Percentiles rank a stretch among this genome's conserved stretches.
These are phyloP conservation scores for Lentinus brumalis DNA, from an alignment of 768 basidiomycete species.

Conservation along the genomic window DNA sequence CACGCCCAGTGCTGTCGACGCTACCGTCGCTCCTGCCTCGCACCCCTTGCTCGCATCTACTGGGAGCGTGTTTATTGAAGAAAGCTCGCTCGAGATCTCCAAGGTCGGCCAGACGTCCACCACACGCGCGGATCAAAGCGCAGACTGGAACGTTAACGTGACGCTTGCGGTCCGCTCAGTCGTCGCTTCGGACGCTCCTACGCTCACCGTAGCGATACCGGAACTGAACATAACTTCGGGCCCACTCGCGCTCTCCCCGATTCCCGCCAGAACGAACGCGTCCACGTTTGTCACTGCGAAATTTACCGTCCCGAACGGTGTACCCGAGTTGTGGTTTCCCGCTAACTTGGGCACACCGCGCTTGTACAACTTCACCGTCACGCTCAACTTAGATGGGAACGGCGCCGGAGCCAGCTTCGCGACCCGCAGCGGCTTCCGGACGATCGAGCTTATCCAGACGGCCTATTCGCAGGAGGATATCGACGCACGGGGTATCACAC, in stretches of 20 bases:
- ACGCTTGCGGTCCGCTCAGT: slow-evolving; percentile 52
- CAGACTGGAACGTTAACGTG: slow-evolving; percentile 59
- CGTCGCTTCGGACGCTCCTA: slow-evolving; percentile 34
- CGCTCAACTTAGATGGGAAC: slow-evolving; percentile 33
- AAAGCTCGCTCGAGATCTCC: slow-evolving; percentile 56
- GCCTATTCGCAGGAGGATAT: slow-evolving; percentile 49
- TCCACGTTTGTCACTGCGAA: slow-evolving; percentile 44
- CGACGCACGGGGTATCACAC: slow-evolving; percentile 49
- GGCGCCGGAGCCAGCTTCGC: slow-evolving; percentile 34
- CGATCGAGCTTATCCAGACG: slow-evolving; percentile 52
- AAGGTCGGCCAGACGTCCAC: slow-evolving; percentile 51
- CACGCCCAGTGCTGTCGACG: slow-evolving; percentile 20
- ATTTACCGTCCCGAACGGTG: slow-evolving; percentile 48
- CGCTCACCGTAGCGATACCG: slow-evolving; percentile 46
- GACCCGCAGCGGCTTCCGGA: slow-evolving; percentile 59
- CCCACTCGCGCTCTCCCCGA: slow-evolving; percentile 30
- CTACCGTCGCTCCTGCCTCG: slow-evolving; percentile 13
- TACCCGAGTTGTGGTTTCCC: slow-evolving; percentile 56
- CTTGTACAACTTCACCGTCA: slow-evolving; percentile 52
- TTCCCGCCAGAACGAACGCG: slow-evolving; percentile 28
- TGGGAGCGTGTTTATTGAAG: slow-evolving; percentile 46
- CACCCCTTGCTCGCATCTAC: slow-evolving; percentile 28
- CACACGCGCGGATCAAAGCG: slow-evolving; percentile 43
- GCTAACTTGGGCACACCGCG: slow-evolving; percentile 57
- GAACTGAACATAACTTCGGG: slow-evolving; percentile 47